Evolutionary conservation across 1,139 yeast species (phyloP).

Genomic region (Scheffersomyces cryptocercus): DNA sequence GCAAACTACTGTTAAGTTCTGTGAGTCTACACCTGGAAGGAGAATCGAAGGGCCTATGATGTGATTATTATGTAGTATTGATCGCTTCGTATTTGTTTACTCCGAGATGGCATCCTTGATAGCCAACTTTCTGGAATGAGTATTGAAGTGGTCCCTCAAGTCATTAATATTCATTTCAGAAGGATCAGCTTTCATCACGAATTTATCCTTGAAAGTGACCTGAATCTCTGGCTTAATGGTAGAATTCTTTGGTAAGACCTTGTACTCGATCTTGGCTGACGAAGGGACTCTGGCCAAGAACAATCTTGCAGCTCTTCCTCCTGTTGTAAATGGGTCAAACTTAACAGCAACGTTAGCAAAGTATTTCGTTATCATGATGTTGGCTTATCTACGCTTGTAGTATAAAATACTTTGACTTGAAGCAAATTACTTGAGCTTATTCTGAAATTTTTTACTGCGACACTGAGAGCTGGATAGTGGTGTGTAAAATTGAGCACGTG

Average conservation of each 20-base stretch:
- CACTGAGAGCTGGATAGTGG: background rate
- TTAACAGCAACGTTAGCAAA: conserved; percentile 74
- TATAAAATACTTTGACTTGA: background rate
- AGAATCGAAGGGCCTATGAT: background rate
- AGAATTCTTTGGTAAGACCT: conserved; percentile 49
- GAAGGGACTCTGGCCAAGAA: conserved; percentile 83
- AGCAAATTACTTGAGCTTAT: background rate
- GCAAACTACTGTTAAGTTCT: too few species aligned
- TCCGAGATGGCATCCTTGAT: conserved; percentile 60
- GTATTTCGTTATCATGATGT: conserved; percentile 77
- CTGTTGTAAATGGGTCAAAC: conserved; percentile 75
- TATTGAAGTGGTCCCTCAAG: conserved; percentile 56
- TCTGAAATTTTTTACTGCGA: background rate
- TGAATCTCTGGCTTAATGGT: conserved; percentile 58
- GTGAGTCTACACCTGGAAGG: too few species aligned
- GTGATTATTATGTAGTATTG: background rate
- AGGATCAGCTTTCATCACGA: conserved; percentile 70
- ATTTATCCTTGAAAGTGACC: conserved; percentile 83
- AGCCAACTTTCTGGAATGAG: conserved; percentile 69
- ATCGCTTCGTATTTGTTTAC: conserved; percentile 1
- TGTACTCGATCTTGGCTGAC: conserved; percentile 55
- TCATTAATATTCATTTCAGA: conserved; percentile 51
- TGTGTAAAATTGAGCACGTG: background rate
- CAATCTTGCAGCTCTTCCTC: conserved; percentile 79
- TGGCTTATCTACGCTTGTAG: background rate